A percentile compares a stretch with the other conserved stretches of the same genome.
Evolutionary conservation across 768 basidiomycete species (phyloP).

Genomic region (Macrolepiota fuliginosa): DNA sequence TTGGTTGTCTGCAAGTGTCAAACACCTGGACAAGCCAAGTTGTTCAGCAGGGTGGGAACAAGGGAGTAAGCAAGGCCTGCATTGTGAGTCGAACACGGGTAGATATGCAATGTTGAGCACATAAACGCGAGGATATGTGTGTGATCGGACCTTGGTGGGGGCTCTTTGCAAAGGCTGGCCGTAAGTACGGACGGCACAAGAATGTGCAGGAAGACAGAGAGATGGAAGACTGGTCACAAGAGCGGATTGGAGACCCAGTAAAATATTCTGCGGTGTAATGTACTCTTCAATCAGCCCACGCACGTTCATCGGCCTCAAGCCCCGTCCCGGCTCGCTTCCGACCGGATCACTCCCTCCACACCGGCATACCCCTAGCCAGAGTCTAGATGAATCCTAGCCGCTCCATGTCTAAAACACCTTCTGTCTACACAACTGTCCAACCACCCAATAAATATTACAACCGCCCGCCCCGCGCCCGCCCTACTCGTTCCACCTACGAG

Average conservation of each 20-base stretch:
- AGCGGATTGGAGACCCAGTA: constrained; percentile 10
- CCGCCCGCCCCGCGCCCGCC: background rate
- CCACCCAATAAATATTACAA: background rate
- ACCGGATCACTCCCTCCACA: constrained; percentile 13
- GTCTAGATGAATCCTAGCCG: background rate
- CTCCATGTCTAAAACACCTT: too few relatives aligned
- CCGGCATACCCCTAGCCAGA: background rate
- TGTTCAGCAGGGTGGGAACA: background rate
- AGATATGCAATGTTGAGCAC: background rate
- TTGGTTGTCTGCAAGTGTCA: background rate
- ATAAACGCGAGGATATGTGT: background rate
- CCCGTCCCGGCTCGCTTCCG: constrained; percentile 11
- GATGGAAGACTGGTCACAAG: constrained; percentile 19
- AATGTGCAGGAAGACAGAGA: constrained; percentile 17
- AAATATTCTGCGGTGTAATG: constrained; percentile 21
- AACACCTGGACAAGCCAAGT: background rate
- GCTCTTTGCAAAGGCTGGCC: constrained; percentile 6
- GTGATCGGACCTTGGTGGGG: constrained; percentile 27
- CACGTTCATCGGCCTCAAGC: constrained; percentile 50
- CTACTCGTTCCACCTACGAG: constrained; percentile 18
- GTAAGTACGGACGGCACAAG: constrained; percentile 6
- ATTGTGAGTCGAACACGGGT: background rate
- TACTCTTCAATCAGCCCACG: constrained; percentile 29
- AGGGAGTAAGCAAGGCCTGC: background rate
- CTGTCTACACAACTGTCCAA: too few relatives aligned